A percentile compares a stretch with the other conserved stretches of the same genome.
Evolutionary conservation across 2,329 filamentous ascomycete genomes (phyloP).

Genomic region (Xylariaceae sp.): DNA sequence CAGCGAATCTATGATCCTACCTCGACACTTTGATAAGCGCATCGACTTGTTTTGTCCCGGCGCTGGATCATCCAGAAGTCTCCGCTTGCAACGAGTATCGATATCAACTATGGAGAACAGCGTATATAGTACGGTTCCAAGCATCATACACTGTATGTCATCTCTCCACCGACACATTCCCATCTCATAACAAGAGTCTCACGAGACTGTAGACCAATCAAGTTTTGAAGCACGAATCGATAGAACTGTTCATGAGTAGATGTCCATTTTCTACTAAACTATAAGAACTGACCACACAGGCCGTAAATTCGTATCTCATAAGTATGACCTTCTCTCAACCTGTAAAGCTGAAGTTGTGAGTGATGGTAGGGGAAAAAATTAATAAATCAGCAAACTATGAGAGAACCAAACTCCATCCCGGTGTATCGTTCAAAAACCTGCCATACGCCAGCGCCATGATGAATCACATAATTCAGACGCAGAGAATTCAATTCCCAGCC

Average conservation of each 20-base stretch:
- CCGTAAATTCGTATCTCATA: conserved; percentile 14
- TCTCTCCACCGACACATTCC: no score
- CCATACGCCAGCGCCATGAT: conserved; percentile 9
- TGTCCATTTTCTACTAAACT: conserved; percentile 5
- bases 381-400: background rate
- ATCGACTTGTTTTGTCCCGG: no score
- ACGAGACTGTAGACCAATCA: background rate
- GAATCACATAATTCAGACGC: background rate
- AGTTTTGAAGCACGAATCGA: background rate
- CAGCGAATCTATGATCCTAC: no score
- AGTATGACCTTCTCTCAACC: conserved; percentile 9
- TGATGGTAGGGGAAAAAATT: background rate
- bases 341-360: background rate
- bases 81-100: no score
- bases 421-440: conserved; percentile 21
- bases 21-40: no score
- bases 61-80: no score
- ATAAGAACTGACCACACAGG: conserved; percentile 4
- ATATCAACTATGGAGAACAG: no score
- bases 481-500: background rate
- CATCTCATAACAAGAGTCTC: no score
- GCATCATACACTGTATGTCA: no score
- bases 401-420: conserved; percentile 13
- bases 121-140: no score
- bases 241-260: background rate